Conservation (phyloP, 805 yeast species). For the Suhomyces xylopsoci region DNA sequence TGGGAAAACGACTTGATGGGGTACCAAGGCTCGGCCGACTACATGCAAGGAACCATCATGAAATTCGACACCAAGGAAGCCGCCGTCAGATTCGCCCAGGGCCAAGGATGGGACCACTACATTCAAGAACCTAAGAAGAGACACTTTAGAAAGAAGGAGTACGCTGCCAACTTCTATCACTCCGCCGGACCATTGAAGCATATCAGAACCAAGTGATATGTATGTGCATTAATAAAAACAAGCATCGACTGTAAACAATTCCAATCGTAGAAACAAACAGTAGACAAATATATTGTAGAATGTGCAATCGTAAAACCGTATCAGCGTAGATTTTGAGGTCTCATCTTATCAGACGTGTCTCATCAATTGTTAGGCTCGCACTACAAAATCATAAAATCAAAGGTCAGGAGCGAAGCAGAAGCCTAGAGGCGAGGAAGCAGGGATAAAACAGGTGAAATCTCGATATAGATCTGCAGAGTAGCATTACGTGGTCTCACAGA, state of each 20-base stretch:
- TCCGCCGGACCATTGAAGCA: constrained; percentile 69
- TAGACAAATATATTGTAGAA: background rate
- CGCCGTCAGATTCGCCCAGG: constrained; percentile 74
- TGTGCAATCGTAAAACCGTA: background rate
- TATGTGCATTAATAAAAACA: constrained; percentile 1
- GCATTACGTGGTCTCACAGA: background rate
- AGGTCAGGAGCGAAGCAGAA: background rate
- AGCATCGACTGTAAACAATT: background rate
- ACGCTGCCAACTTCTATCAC: constrained; percentile 69
- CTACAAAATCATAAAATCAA: constrained; percentile 1
- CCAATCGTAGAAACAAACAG: background rate
- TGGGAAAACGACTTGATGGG: constrained; percentile 92
- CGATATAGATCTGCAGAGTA: background rate
- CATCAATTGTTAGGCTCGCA: background rate
- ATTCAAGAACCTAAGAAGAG: constrained; percentile 79
- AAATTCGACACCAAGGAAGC: constrained; percentile 73
- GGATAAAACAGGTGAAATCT: background rate
- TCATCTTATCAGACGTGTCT: background rate
- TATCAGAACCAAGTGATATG: constrained; percentile 66
- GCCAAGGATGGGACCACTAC: constrained; percentile 83
- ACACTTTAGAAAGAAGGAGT: constrained; percentile 70
- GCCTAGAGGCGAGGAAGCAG: background rate
- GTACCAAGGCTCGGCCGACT: constrained; percentile 75
- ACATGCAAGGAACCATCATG: constrained; percentile 76
- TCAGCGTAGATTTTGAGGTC: too few relatives aligned